A percentile compares a stretch with the other conserved stretches of the same genome.
Conservation (phyloP, 1,139 yeast genomes). For the Geotrichum cucujoidarum region DNA sequence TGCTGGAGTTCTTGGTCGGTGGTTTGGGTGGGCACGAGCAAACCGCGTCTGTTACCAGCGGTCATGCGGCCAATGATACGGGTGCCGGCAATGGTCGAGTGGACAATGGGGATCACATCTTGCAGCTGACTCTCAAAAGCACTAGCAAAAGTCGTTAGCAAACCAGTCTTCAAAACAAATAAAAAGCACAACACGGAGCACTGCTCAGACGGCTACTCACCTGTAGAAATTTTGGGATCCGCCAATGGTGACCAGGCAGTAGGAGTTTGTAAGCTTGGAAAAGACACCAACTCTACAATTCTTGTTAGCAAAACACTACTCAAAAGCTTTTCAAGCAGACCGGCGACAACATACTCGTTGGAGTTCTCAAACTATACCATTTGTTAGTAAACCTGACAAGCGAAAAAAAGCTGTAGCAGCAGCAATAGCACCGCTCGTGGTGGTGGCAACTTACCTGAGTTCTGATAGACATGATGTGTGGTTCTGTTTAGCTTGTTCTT, state of each 20-base stretch:
- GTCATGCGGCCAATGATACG: conserved; percentile 98
- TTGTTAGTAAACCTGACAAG: conserved; percentile 9
- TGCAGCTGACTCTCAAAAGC: conserved; percentile 97
- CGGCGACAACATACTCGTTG: conserved; percentile 65
- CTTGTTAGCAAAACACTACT: conserved; percentile 3
- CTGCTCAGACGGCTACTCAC: conserved; percentile 16
- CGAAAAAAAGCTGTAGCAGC: too few species aligned
- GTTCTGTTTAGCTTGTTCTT: too few species aligned
- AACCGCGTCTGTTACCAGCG: conserved; percentile 97
- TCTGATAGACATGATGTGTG: conserved; percentile 18
- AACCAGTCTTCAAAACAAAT: too few species aligned
- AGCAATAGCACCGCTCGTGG: too few species aligned
- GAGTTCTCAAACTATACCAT: conserved; percentile 76
- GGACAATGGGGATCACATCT: conserved; percentile 92
- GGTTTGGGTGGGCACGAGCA: conserved; percentile 94
- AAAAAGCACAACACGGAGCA: too few species aligned
- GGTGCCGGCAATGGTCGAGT: conserved; percentile 96
- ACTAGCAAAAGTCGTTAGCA: conserved; percentile 40
- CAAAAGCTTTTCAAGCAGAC: too few species aligned
- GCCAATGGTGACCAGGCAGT: conserved; percentile 94
- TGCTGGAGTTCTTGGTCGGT: conserved; percentile 99
- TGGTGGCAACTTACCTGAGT: conserved; percentile 17
- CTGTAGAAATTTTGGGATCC: conserved; percentile 94
- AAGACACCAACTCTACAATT: conserved; percentile 74
- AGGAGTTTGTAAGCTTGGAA: conserved; percentile 91